Evolutionary conservation across 257 asterid species (phyloP).

Genomic region (Catharanthus roseus): DNA sequence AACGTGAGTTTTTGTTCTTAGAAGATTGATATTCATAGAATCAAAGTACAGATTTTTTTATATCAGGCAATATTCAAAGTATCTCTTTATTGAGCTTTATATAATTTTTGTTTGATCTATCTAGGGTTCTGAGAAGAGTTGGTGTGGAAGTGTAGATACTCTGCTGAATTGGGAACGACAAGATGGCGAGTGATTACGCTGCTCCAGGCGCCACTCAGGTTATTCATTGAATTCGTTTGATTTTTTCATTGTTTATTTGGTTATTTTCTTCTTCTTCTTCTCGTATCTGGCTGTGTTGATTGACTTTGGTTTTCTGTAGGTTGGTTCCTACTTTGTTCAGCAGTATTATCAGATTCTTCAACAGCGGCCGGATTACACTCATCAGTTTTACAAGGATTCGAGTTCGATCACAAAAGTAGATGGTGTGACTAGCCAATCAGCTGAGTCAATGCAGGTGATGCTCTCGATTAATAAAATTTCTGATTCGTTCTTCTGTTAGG

Average conservation of each 20-base stretch:
- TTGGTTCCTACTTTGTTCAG: slow-evolving; percentile 80
- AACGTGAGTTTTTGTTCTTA: not conserved
- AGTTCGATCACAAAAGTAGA: slow-evolving; percentile 68
- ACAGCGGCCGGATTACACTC: slow-evolving; percentile 55
- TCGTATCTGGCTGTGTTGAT: too few species aligned
- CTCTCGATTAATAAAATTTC: not conserved
- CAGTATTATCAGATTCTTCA: slow-evolving; percentile 76
- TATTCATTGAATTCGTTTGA: not conserved
- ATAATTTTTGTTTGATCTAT: slow-evolving; percentile 10
- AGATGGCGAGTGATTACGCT: slow-evolving; percentile 44
- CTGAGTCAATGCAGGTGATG: slow-evolving; percentile 53
- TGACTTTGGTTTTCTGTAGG: slow-evolving; percentile 30
- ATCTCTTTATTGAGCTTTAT: slow-evolving; percentile 1
- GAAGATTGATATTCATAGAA: not conserved
- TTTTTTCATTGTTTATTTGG: not conserved
- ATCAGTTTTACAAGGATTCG: slow-evolving; percentile 71
- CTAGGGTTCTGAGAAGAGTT: slow-evolving; percentile 11
- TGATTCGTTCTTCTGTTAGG: not conserved
- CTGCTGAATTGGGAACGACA: slow-evolving; percentile 5
- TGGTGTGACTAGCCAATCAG: slow-evolving; percentile 52
- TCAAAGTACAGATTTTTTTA: not conserved
- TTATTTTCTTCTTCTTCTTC: not conserved
- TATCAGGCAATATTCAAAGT: not conserved
- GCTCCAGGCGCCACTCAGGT: slow-evolving; percentile 55
- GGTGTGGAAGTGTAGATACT: not conserved